These are phyloP conservation scores for Pilobolus umbonatus DNA, from an alignment of 192 early-diverging fungal species.

Conservation along the genomic window DNA sequence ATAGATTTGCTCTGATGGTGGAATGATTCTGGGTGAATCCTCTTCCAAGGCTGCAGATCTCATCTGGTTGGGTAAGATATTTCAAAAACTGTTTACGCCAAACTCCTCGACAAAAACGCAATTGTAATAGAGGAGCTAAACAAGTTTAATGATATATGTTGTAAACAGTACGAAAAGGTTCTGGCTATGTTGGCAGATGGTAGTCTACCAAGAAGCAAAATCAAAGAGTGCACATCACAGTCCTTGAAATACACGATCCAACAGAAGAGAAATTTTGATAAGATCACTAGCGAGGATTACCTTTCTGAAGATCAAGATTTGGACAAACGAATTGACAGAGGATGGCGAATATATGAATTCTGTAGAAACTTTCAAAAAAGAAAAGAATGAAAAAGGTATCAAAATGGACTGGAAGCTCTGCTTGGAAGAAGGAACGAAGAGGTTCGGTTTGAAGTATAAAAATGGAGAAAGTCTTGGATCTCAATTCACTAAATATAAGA, in stretches of 20 bases:
- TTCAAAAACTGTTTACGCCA: no score
- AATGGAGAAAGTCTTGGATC: neutral
- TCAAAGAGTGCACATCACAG: neutral
- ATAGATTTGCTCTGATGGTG: no score
- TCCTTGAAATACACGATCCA: slow-evolving; percentile 4
- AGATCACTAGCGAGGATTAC: slow-evolving; percentile 1
- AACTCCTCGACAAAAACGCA: no score
- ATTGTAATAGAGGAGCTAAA: no score
- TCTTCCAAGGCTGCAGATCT: no score
- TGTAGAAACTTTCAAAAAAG: slow-evolving; percentile 1
- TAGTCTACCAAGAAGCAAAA: slow-evolving; percentile 4
- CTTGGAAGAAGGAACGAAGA: slow-evolving; percentile 1
- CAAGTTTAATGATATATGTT: slow-evolving; percentile 1
- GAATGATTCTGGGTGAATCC: no score
- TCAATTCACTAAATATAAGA: neutral
- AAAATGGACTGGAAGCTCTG: neutral
- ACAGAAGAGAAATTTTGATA: slow-evolving; percentile 9
- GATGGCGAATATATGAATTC: neutral
- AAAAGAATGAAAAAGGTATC: neutral
- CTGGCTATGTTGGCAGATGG: slow-evolving; percentile 8
- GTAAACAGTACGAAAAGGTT: slow-evolving; percentile 5
- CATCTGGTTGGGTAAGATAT: no score
- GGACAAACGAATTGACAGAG: neutral
- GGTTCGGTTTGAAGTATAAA: slow-evolving; percentile 3
- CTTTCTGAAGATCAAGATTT: neutral